Percentiles rank a stretch among this genome's conserved stretches.
Conservation (phyloP, 1,284 basidiomycete species). For the Lentinula novae-zelandiae region DNA sequence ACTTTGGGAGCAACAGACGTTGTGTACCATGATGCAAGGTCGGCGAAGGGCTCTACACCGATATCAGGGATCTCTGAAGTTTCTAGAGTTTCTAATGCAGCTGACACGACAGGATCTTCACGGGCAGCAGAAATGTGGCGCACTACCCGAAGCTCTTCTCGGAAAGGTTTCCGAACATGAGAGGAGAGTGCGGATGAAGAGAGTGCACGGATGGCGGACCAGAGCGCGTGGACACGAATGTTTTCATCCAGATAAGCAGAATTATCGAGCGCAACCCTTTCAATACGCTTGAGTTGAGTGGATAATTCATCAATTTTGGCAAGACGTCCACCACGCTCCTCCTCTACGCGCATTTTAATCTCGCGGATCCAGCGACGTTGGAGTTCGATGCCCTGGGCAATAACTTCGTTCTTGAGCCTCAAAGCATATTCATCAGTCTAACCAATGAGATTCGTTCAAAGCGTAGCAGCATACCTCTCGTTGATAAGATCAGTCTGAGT, state of each 20-base stretch:
- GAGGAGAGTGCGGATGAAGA: conserved; percentile 53
- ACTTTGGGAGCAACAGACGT: conserved; percentile 84
- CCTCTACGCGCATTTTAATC: conserved; percentile 93
- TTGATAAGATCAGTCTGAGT: conserved; percentile 94
- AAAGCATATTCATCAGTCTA: conserved; percentile 4
- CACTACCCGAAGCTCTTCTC: conserved; percentile 84
- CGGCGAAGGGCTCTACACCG: conserved; percentile 88
- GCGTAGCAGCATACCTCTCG: conserved; percentile 61
- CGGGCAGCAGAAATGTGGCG: conserved; percentile 70
- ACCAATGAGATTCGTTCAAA: not conserved
- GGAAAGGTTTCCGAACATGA: conserved; percentile 74
- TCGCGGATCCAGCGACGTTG: conserved; percentile 96
- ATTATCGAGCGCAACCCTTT: conserved; percentile 90
- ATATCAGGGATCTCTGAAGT: conserved; percentile 72
- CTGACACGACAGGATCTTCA: conserved; percentile 63
- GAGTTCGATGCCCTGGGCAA: conserved; percentile 95
- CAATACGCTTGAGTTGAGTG: conserved; percentile 85
- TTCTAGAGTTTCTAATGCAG: conserved; percentile 74
- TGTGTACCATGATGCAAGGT: conserved; percentile 88
- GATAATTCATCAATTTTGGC: conserved; percentile 94
- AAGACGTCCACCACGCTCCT: conserved; percentile 93
- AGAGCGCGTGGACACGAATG: conserved; percentile 79
- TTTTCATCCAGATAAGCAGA: conserved; percentile 87
- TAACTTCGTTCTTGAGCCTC: conserved; percentile 91
- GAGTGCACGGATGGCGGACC: conserved; percentile 71